A percentile compares a stretch with the other conserved stretches of the same genome.
Evolutionary conservation across 129 eudicot species (phyloP).

Genomic region (Rutidosis leptorrhynchoides): DNA sequence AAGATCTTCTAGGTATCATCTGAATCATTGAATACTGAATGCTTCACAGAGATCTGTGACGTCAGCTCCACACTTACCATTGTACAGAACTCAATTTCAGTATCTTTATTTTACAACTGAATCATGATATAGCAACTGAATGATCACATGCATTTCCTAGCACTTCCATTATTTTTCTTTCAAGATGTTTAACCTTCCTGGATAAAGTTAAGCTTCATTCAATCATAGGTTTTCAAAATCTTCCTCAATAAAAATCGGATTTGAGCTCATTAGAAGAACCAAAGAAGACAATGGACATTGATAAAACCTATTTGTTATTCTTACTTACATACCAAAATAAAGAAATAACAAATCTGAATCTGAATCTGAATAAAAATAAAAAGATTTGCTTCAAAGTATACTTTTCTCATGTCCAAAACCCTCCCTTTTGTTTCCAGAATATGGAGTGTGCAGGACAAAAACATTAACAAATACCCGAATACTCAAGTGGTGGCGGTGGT

Average conservation of each 20-base stretch:
- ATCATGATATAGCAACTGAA: background rate
- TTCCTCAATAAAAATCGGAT: background rate
- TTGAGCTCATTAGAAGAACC: background rate
- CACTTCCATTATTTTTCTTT: too few relatives aligned
- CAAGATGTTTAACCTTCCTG: too few relatives aligned
- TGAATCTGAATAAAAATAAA: constrained; percentile 18
- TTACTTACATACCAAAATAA: constrained; percentile 27
- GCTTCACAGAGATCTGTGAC: too few relatives aligned
- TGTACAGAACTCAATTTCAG: too few relatives aligned
- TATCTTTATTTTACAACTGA: too few relatives aligned
- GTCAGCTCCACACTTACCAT: too few relatives aligned
- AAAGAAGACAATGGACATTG: constrained; percentile 1
- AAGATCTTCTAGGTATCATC: too few relatives aligned
- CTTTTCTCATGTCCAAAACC: constrained; percentile 18
- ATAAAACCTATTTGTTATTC: constrained; percentile 26
- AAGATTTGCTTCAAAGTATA: constrained; percentile 15
- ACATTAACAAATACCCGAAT: background rate
- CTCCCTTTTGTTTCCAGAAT: background rate
- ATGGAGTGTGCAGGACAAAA: background rate
- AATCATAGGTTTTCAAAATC: too few relatives aligned
- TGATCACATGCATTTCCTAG: background rate
- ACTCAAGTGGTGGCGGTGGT: constrained; percentile 40
- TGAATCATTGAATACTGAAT: too few relatives aligned
- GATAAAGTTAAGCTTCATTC: too few relatives aligned
- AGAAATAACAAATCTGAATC: constrained; percentile 13